Evolutionary conservation across 1,139 yeast species (phyloP).

Genomic region (Lodderomyces pseudojiufengensis): DNA sequence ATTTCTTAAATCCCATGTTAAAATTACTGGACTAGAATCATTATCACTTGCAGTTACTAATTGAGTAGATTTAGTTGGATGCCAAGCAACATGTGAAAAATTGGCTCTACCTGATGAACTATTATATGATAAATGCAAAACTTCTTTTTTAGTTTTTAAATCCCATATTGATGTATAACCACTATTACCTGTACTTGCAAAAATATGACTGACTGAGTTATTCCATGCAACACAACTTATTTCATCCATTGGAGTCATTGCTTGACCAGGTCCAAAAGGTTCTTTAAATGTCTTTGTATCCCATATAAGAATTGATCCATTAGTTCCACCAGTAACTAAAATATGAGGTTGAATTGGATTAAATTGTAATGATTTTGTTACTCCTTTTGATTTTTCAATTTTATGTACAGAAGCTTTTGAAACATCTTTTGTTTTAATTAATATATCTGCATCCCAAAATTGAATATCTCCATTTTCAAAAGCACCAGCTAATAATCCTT

Average conservation of each 20-base stretch:
- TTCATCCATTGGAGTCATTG: constrained; percentile 80
- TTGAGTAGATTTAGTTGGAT: constrained; percentile 78
- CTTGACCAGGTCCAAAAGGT: constrained; percentile 72
- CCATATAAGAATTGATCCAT: constrained; percentile 89
- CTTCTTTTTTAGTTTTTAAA: constrained; percentile 81
- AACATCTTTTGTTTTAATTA: constrained; percentile 38
- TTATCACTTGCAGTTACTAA: constrained; percentile 83
- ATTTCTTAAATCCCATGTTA: constrained; percentile 93
- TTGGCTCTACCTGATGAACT: constrained; percentile 56
- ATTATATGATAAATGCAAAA: constrained; percentile 70
- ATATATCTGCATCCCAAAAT: constrained; percentile 62
- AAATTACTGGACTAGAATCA: constrained; percentile 75
- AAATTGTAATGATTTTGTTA: constrained; percentile 73
- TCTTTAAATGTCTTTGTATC: constrained; percentile 63
- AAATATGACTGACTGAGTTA: constrained; percentile 74
- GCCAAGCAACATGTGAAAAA: constrained; percentile 79
- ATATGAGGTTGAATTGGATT: constrained; percentile 71
- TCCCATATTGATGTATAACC: constrained; percentile 96
- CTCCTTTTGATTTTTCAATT: constrained; percentile 62
- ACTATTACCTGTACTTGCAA: constrained; percentile 82
- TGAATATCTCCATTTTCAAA: constrained; percentile 78
- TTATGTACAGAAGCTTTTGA: constrained; percentile 42
- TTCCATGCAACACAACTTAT: constrained; percentile 89
- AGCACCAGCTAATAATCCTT: constrained; percentile 80
- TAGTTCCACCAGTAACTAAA: constrained; percentile 81